These are phyloP conservation scores for Wallacemonas sp. DNA, from an alignment of 208 protist genomes.

Conservation along the genomic window DNA sequence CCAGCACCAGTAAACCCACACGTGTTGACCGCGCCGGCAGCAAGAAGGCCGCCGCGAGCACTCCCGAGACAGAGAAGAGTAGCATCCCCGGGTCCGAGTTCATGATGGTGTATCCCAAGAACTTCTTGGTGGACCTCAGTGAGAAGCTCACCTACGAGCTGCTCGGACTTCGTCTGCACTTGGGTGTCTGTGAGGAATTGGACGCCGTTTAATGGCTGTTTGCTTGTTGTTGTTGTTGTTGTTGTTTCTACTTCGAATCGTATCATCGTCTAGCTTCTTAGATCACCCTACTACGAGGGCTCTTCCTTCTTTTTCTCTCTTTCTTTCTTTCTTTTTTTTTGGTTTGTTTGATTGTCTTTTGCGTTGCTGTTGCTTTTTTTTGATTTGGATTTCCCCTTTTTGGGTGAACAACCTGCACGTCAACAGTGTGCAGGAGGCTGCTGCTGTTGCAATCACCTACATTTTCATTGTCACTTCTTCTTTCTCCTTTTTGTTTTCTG, in stretches of 20 bases:
- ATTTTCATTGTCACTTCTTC: neutral
- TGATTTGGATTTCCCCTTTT: conserved; percentile 12
- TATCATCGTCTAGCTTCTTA: too few relatives aligned
- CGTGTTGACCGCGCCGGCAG: neutral
- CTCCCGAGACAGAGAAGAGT: neutral
- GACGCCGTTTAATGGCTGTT: conserved; percentile 26
- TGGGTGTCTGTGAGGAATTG: conserved; percentile 81
- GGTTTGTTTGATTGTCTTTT: neutral
- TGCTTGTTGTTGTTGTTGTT: conserved; percentile 11
- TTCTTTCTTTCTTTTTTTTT: conserved; percentile 20
- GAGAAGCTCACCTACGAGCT: conserved; percentile 59
- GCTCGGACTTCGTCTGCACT: conserved; percentile 54
- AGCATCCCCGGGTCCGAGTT: conserved; percentile 17
- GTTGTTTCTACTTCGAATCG: conserved; percentile 7
- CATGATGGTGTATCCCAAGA: conserved; percentile 48
- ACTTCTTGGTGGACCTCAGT: conserved; percentile 69
- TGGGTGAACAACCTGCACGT: conserved; percentile 7
- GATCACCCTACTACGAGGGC: too few relatives aligned
- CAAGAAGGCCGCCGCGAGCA: neutral
- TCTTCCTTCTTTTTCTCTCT: neutral
- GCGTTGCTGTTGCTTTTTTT: neutral
- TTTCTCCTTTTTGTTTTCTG: conserved; percentile 22
- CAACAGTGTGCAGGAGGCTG: too few relatives aligned
- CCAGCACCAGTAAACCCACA: neutral
- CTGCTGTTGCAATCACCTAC: too few relatives aligned